Evolutionary conservation across 1,139 yeast genomes (phyloP), one percentile per base, ranked within the genome.

Genomic region (Yamadazyma blattariae): DNA sequence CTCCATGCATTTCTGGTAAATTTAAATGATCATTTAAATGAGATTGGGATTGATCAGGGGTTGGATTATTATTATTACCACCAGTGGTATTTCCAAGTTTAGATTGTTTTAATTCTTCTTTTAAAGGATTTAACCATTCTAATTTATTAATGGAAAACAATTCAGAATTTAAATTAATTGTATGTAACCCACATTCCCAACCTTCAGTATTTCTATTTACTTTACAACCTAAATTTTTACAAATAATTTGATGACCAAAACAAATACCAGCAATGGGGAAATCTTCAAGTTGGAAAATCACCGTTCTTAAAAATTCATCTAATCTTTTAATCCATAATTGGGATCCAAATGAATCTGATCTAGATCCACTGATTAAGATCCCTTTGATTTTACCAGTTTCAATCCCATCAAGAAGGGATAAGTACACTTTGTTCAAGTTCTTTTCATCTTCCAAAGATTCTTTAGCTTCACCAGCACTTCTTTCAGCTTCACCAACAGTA

Each of bases 221-320:
- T 32, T 61, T 59, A 26, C 77, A 71, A 2, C 88, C 92, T 32
- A 86, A 59, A 6, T 82, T 78, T 39, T 81, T 69, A 2, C 80
- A 82, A 19, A 86, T 57, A 14, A 87, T 67, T 54, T 89, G 97
- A 56, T 88, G 96, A 3, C 96, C 97, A 55, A 86, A 88, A 55
- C 96, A 89, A 27, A 88, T 66, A 1, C 94, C 90, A 3, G 74
- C 69, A 3, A 77, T 45, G 1, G 83, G 83, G 34, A 68, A 50
- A 43, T 49, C 40, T 3, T 40, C 42, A 12, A 54, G 34, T 20
- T 48, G 30, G 46, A 60, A 64, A 28, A 56, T 54, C 5, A 17
- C 19, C 25, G 43, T 42, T 22, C 57, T 52, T 23, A 79, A 44
- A 47, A 67, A 82, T 13, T 63, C 61, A 22, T 67, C 67, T 18